Base-by-base conservation (phyloP, 192 early-diverging fungal genomes). In the Dissophora globulifera region DNA sequence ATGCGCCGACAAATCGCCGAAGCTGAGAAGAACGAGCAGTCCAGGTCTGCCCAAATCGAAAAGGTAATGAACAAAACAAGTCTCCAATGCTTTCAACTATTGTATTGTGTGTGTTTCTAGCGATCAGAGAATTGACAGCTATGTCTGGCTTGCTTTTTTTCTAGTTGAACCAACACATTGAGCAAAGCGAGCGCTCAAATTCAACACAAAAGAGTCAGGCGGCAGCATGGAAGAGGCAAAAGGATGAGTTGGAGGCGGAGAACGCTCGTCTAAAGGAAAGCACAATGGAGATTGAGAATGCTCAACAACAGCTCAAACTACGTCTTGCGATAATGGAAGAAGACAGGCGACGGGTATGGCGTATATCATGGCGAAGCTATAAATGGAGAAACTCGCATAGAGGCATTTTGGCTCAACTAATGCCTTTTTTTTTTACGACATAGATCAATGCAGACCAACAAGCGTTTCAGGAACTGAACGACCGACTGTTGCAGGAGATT, bases 361-460 rank as follows among this genome's bases (percentile, higher is more conserved):
- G 10, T 40, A 40, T 40, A 40, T 40, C 13, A 40, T 40, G n/a
- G n/a, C n/a, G n/a, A n/a, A n/a, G n/a, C n/a, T n/a, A n/a, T n/a
- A n/a, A n/a, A n/a, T n/a, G n/a, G n/a, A n/a, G n/a, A n/a, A n/a
- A n/a, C n/a, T n/a, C n/a, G n/a, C n/a, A n/a, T n/a, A n/a, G n/a
- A n/a, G n/a, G n/a, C n/a, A n/a, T n/a, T n/a, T n/a, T n/a, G n/a
- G n/a, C n/a, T n/a, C n/a, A n/a, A n/a, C n/a, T n/a, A n/a, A n/a
- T n/a, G n/a, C n/a, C n/a, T n/a, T n/a, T n/a, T n/a, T n/a, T n/a
- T n/a, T n/a, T n/a, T n/a, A n/a, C 35, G 13, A 9, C 13, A 13
- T 45, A 75, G 71, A 66, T 66, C 22, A 54, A 66, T 60, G 62
- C 62, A 4, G 71, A 75, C n/a, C 60, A 58, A 26, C 47, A 55